A percentile compares a stretch with the other conserved stretches of the same genome.
Evolutionary conservation across 352 stramenopile genomes (phyloP).

Genomic region (Phytophthora foliorum): DNA sequence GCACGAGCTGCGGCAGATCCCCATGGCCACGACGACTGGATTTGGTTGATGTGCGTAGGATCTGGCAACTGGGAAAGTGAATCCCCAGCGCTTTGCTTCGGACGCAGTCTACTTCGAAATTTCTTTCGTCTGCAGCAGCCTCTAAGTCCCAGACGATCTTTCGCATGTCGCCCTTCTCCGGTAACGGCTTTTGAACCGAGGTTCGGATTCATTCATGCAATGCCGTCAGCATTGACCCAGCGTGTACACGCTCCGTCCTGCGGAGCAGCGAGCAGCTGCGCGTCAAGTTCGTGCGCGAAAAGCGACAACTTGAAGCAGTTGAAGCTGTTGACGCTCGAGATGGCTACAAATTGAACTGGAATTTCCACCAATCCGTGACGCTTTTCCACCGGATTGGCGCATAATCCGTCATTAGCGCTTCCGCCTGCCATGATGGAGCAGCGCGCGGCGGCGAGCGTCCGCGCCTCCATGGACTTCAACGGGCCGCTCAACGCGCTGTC

Average conservation of each 20-base stretch:
- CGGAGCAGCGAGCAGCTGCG: slow-evolving; percentile 2
- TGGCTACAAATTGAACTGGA: slow-evolving; percentile 4
- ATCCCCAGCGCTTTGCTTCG: not conserved
- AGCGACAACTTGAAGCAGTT: slow-evolving; percentile 1
- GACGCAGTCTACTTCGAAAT: slow-evolving; percentile 23
- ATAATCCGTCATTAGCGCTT: slow-evolving; percentile 21
- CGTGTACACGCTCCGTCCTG: not conserved
- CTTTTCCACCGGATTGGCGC: slow-evolving; percentile 24
- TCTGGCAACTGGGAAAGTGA: slow-evolving; percentile 30
- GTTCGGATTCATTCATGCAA: slow-evolving; percentile 4
- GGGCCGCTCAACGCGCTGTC: slow-evolving; percentile 87
- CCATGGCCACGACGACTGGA: slow-evolving; percentile 44
- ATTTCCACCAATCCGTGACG: slow-evolving; percentile 27
- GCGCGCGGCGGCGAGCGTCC: slow-evolving; percentile 62
- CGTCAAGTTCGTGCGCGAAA: not conserved
- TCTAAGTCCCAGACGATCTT: slow-evolving; percentile 22
- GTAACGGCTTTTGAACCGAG: slow-evolving; percentile 23
- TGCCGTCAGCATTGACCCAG: not conserved
- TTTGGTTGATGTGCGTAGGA: slow-evolving; percentile 18
- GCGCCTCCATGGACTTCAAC: slow-evolving; percentile 89
- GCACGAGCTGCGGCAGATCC: slow-evolving; percentile 64
- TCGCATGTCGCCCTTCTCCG: slow-evolving; percentile 18
- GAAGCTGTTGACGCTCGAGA: slow-evolving; percentile 11
- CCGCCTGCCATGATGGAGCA: slow-evolving; percentile 30
- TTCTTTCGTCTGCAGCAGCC: slow-evolving; percentile 25